phyloP scores from a whole-genome alignment of 2,329 filamentous ascomycete species.

The Fusarium incarnatum region DNA sequence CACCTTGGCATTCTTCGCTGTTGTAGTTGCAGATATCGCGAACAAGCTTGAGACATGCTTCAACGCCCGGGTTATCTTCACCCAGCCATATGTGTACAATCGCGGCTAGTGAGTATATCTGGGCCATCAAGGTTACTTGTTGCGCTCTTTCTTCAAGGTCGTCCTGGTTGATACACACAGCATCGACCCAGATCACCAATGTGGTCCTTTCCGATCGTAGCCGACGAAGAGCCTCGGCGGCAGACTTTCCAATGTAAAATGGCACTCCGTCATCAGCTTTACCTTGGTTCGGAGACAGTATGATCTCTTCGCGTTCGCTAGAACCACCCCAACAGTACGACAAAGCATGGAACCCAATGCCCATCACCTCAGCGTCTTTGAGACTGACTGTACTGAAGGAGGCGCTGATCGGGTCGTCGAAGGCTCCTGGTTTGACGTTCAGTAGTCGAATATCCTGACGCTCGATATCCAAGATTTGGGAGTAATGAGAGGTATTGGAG shows the following conservation, averaged over 20 bases:
- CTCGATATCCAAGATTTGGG: background rate
- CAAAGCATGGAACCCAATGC: constrained; percentile 10
- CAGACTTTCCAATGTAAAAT: constrained; percentile 26
- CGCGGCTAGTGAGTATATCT: constrained; percentile 24
- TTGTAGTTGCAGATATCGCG: constrained; percentile 34
- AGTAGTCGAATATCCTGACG: constrained; percentile 25
- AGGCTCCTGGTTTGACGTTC: constrained; percentile 9
- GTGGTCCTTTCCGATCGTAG: background rate
- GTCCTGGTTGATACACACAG: constrained; percentile 41
- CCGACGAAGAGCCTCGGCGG: constrained; percentile 12
- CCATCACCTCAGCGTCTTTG: background rate
- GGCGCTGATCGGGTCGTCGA: constrained; percentile 18
- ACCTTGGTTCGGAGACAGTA: background rate
- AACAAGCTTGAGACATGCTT: constrained; percentile 14
- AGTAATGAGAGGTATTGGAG: constrained; percentile 12
- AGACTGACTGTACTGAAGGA: constrained; percentile 15
- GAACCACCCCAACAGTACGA: constrained; percentile 37
- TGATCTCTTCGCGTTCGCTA: constrained; percentile 8
- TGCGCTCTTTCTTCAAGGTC: constrained; percentile 32
- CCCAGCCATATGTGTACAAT: constrained; percentile 33
- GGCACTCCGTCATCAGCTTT: rapidly evolving
- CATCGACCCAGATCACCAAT: constrained; percentile 37
- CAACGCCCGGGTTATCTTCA: constrained; percentile 6
- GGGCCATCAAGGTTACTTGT: constrained; percentile 33
- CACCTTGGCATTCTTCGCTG: constrained; percentile 5